A percentile compares a stretch with the other conserved stretches of the same genome.
Evolutionary conservation across 345 rosid genomes (phyloP).

Genomic region (Sisymbrium altissimum): DNA sequence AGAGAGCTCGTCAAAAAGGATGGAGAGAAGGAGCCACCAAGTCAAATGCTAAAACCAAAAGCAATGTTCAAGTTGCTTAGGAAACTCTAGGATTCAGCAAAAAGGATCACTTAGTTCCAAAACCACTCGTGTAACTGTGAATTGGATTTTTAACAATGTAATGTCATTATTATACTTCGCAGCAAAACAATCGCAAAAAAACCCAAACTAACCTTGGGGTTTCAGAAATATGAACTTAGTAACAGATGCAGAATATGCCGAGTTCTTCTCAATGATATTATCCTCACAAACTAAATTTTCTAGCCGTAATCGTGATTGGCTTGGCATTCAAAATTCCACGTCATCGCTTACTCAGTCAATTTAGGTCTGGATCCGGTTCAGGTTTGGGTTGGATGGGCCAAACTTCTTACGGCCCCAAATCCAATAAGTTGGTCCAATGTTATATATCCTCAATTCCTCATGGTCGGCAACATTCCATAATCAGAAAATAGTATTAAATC

Average conservation of each 20-base stretch:
- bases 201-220: neutral
- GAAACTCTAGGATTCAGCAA: neutral
- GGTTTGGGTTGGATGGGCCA: neutral
- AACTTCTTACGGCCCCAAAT: neutral
- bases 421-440: neutral
- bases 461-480: slow-evolving; percentile 17
- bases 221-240: neutral
- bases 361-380: neutral
- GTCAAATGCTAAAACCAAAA: slow-evolving; percentile 42
- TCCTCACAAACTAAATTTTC: neutral
- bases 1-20: slow-evolving; percentile 83
- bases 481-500: neutral
- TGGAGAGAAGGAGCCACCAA: slow-evolving; percentile 70
- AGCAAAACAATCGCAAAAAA: neutral
- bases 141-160: neutral
- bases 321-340: neutral
- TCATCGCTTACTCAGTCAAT: neutral
- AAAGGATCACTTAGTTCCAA: neutral
- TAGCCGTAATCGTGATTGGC: neutral
- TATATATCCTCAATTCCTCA: neutral
- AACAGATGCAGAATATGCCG: neutral
- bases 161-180: neutral
- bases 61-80: slow-evolving; percentile 45
- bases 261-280: neutral
- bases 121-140: slow-evolving; percentile 16